These are phyloP conservation scores for Lactarius hengduanensis DNA, from an alignment of 768 basidiomycete genomes.

Conservation along the genomic window DNA sequence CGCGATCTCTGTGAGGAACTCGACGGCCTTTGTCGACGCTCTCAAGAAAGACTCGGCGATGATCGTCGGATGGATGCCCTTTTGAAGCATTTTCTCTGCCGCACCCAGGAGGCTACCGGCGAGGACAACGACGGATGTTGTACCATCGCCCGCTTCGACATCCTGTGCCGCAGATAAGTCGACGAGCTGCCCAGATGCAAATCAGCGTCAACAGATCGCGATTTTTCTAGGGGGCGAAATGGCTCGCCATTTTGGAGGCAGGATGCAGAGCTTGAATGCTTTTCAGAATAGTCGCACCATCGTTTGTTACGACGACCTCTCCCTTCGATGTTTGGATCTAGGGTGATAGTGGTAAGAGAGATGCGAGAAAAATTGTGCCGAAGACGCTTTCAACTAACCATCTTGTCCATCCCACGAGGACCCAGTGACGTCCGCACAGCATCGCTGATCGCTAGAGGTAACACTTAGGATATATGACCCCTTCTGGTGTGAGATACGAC, in stretches of 20 bases:
- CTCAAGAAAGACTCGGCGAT: constrained; percentile 94
- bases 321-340: constrained; percentile 96
- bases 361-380: neutral
- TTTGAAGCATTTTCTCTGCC: constrained; percentile 94
- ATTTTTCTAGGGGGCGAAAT: neutral
- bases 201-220: constrained; percentile 1
- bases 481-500: constrained; percentile 42
- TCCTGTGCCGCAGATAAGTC: constrained; percentile 98
- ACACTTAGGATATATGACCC: constrained; percentile 20
- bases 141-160: constrained; percentile 97
- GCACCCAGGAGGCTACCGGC: constrained; percentile 92
- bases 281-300: constrained; percentile 96
- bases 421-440: constrained; percentile 96
- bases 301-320: constrained; percentile 97
- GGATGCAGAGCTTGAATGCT: constrained; percentile 96
- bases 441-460: constrained; percentile 81
- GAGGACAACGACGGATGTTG: constrained; percentile 94
- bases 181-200: constrained; percentile 65
- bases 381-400: constrained; percentile 52
- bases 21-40: constrained; percentile 90
- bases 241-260: constrained; percentile 91
- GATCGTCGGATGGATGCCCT: constrained; percentile 97
- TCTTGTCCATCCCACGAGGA: constrained; percentile 99
- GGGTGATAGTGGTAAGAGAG: constrained; percentile 8
- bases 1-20: constrained; percentile 90